Evolutionary conservation across 202 grass and related monocot genomes (phyloP).

Genomic region (Zizania palustris): DNA sequence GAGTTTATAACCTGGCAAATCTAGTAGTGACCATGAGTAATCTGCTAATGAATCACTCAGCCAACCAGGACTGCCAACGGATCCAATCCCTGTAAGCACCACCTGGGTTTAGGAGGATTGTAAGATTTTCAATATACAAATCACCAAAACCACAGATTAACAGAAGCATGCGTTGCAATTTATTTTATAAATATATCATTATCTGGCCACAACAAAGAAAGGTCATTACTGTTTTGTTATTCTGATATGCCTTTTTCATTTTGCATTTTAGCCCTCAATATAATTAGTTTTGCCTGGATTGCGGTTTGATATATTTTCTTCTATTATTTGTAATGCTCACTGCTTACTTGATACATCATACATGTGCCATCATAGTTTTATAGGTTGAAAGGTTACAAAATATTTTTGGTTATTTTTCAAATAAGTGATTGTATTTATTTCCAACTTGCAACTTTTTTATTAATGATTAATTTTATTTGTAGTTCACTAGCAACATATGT

Average conservation of each 20-base stretch:
- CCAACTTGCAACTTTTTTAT: background rate
- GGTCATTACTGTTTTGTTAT: background rate
- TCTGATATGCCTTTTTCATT: background rate
- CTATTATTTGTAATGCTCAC: background rate
- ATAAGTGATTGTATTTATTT: background rate
- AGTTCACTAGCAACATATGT: background rate
- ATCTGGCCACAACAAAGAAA: background rate
- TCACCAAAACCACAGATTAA: background rate
- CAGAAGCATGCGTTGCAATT: background rate
- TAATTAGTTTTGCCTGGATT: slow-evolving; percentile 8
- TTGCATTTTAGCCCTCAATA: background rate
- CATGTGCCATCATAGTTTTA: background rate
- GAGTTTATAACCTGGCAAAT: background rate
- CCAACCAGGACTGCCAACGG: background rate
- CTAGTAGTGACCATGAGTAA: background rate
- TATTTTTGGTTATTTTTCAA: background rate
- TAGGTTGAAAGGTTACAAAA: background rate
- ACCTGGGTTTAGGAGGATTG: too few relatives aligned
- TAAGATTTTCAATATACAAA: background rate
- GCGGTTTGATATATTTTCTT: background rate
- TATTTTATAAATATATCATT: background rate
- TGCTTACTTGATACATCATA: slow-evolving; percentile 16
- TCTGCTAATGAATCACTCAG: background rate
- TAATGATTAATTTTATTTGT: background rate
- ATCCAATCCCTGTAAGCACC: too few relatives aligned